A percentile compares a stretch with the other conserved stretches of the same genome.
Conservation (phyloP, 2,329 filamentous ascomycete genomes). For the Epichloe bromicola region DNA sequence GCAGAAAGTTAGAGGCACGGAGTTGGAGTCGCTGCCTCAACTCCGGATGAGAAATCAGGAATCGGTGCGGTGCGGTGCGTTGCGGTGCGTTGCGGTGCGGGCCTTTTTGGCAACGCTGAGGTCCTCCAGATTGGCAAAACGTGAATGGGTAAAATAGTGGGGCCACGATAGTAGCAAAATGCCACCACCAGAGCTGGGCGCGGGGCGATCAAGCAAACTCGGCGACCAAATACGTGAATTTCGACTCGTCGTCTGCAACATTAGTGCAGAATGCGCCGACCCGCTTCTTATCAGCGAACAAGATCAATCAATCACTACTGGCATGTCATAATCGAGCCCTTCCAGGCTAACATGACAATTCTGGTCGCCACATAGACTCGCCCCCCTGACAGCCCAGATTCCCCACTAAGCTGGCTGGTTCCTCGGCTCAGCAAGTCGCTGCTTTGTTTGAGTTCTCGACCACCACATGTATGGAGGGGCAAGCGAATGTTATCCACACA, state of each 20-base stretch:
- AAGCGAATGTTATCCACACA: neutral
- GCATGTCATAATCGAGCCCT: too few species aligned
- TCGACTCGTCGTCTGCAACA: too few species aligned
- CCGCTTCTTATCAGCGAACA: too few species aligned
- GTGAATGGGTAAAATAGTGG: conserved; percentile 1
- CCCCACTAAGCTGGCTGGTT: neutral
- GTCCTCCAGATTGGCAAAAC: neutral
- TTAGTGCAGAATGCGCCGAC: too few species aligned
- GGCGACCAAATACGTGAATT: too few species aligned
- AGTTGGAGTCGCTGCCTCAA: neutral
- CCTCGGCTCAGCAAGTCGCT: conserved; percentile 6
- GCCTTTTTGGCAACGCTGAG: neutral
- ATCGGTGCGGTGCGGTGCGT: too few species aligned
- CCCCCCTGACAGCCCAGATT: neutral
- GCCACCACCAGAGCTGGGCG: neutral
- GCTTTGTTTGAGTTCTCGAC: neutral
- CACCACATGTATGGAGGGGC: conserved; percentile 2
- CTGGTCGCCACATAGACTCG: too few species aligned
- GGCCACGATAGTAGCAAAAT: neutral
- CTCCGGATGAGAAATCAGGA: neutral
- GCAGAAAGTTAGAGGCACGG: neutral
- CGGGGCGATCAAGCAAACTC: too few species aligned
- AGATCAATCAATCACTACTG: too few species aligned
- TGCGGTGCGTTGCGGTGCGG: too few species aligned
- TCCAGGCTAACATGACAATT: too few species aligned